These are phyloP conservation scores for Schizothecium vesticola DNA, from an alignment of 495 filamentous ascomycete genomes.

Conservation along the genomic window DNA sequence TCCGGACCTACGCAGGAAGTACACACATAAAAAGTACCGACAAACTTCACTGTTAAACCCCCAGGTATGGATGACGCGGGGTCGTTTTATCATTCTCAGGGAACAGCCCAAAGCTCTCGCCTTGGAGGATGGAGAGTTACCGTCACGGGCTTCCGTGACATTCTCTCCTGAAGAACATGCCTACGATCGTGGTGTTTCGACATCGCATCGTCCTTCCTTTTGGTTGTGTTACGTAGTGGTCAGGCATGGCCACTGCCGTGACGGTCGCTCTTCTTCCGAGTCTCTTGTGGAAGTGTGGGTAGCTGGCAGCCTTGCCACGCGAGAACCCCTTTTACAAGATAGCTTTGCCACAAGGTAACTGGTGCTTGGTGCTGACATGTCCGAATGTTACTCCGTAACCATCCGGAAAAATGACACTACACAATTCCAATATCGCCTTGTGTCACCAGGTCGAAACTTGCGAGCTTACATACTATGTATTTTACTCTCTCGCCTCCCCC, in stretches of 20 bases:
- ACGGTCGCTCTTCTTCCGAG: neutral
- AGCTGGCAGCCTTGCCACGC: neutral
- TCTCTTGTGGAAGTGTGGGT: neutral
- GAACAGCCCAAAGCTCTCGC: no score
- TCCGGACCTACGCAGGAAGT: neutral
- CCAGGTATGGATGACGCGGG: neutral
- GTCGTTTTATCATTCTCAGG: neutral
- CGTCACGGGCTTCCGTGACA: no score
- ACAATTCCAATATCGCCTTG: neutral
- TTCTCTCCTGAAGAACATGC: no score
- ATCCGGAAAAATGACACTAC: neutral
- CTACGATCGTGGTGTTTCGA: no score
- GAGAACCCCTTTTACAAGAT: neutral
- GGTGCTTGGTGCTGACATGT: neutral
- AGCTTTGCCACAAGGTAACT: neutral
- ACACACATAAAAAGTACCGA: neutral
- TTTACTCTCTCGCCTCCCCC: neutral
- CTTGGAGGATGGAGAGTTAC: no score
- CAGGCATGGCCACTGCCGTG: no score
- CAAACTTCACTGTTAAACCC: neutral
- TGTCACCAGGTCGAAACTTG: neutral
- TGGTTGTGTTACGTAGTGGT: no score
- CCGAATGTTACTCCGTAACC: neutral
- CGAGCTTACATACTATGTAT: no score
- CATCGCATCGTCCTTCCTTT: no score